Evolutionary conservation across 2,329 filamentous ascomycete species (phyloP), one percentile per base, ranked within the genome.

Genomic region (Arthroderma sp.): DNA sequence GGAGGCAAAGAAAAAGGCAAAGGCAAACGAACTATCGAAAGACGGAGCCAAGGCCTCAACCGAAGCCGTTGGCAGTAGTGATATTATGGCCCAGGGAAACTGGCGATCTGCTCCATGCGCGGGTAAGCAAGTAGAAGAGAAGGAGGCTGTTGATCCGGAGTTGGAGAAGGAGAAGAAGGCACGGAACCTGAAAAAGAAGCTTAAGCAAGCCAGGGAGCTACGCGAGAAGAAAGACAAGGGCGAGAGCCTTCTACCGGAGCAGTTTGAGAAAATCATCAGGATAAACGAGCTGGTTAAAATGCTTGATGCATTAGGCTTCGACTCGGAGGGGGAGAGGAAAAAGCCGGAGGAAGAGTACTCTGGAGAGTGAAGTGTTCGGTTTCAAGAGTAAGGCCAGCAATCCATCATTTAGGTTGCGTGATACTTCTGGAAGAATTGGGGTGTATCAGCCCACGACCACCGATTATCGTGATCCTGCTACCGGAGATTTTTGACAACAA

Each of bases 191-290:
- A 84, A 82, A 61, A 98, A 98, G 73, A 98, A 96, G 66, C 70
- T 98, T 48, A 84, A 89, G 57, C 91, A 98, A 62, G 89, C 91
- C 3, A 83, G 80, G 54, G 91, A 96, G 2, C 72, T 98, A 44
- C 83, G 86, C 60, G 81, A 80, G 56, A 95, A 94, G 73, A 94
- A 94, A 64, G 85, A 94, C 27, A 80, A 79, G 45, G 91, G 91
- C 15, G 83, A 85, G 59, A 73, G 77, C 4, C 67, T 98, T 49
- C 71, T 96, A 28, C 89, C 88, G 0, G 91, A 98, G 67, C 91
- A 98, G 67, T 82, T 96, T 51, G 87, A 89, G 55, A 98, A 98
- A 69, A 85, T 98, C 45, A 93, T 94, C 62, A 94, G 91, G 65
- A 94, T 98, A 61, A 86, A 85, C 50, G 91, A 98, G 68, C 74